Base-by-base conservation (phyloP, 2,329 filamentous ascomycete species). In the Botrytis medusae region DNA sequence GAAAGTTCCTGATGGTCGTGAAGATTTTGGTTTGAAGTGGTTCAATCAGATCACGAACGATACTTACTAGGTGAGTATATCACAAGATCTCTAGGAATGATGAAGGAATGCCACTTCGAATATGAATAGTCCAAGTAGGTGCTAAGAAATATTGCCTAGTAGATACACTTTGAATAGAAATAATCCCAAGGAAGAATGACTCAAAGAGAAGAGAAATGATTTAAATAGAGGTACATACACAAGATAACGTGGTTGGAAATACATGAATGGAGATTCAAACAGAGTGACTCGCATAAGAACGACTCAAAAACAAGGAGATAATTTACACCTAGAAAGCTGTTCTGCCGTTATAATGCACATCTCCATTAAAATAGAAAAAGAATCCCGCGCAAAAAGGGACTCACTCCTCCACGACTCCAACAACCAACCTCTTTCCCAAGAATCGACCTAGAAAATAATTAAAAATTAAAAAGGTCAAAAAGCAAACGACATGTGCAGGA, bases 401-500 rank as follows among this genome's bases (percentile, higher is more conserved):
- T 34, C 12, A 6, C 51, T 16, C 25, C 25, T 54, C 51, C 51
- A 29, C 44, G 18, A 4, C 20, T 22, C 7, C 51, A 18, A 54
- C 25, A 16, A n/a, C n/a, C n/a, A n/a, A 29, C 12, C 51, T 54
- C 51, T 54, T 29, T 54, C 51, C 8, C 25, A 14, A 51, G 25
- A 51, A 14, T n/a, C 48, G 12, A 6, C 48, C 51, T 3, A 29
- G 1, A 25, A 29, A 2, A 29, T 1, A 16, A 8, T 3, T 29
- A 54, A 16, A 7, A 3, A 25, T 12, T 4, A n/a, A 54, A 54
- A 54, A 29, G 8, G 14, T 16, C 14, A 54, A 54, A 16, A 54
- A n/a, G 14, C 51, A 68, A 57, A 69, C 70, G 70, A 65, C 70
- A 72, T 64, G 60, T 72, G 70, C 70, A 72, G 70, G 70, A 72